Conservation (phyloP, 805 yeast genomes). For the Metschnikowia cerradonensis region DNA sequence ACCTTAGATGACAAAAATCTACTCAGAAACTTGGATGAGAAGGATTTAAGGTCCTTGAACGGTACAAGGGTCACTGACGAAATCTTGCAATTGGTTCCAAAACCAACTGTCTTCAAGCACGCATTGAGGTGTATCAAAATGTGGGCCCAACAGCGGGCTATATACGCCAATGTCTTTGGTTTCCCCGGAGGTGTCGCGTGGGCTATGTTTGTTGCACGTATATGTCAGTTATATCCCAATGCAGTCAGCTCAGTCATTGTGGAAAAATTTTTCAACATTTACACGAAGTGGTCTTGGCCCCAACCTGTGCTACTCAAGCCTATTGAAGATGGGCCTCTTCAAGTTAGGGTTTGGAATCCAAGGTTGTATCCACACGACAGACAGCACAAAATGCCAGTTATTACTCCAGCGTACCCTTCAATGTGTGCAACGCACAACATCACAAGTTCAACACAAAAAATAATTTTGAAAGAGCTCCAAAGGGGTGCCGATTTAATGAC, state of each 20-base stretch:
- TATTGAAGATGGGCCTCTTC: conserved; percentile 95
- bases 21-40: conserved; percentile 83
- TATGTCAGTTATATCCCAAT: conserved; percentile 94
- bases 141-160: conserved; percentile 95
- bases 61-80: conserved; percentile 98
- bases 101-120: conserved; percentile 86
- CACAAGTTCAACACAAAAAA: conserved; percentile 78
- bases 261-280: conserved; percentile 82
- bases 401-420: conserved; percentile 96
- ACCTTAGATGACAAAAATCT: conserved; percentile 81
- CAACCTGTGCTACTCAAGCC: conserved; percentile 91
- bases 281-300: conserved; percentile 95
- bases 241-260: conserved; percentile 90
- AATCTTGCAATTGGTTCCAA: conserved; percentile 83
- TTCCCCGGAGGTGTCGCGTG: conserved; percentile 99
- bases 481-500: neutral
- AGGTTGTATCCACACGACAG: conserved; percentile 84
- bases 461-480: conserved; percentile 69
- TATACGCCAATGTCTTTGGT: conserved; percentile 92
- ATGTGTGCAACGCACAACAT: conserved; percentile 99
- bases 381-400: conserved; percentile 93
- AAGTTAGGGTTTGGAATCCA: conserved; percentile 97
- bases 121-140: conserved; percentile 89
- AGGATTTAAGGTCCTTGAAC: conserved; percentile 82
- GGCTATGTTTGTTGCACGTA: conserved; percentile 99